Base-by-base conservation (phyloP, 2,329 filamentous ascomycete species). In the Ophiostoma triangulosporum region DNA sequence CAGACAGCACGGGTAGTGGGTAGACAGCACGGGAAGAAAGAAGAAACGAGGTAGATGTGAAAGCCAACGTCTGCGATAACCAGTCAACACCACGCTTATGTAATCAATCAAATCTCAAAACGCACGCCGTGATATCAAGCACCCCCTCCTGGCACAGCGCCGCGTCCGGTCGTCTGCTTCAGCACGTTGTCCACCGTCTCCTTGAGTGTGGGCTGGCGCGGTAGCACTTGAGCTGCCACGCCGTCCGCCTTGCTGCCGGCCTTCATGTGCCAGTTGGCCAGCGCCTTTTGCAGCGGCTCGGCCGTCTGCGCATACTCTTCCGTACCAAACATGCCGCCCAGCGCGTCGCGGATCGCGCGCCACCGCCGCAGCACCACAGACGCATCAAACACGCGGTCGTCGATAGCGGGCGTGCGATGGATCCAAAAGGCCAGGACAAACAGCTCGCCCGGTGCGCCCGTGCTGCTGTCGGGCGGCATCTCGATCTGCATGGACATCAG, bases 351-450 rank as follows among this genome's bases (percentile, higher is more conserved):
- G 9, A 64, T 58, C 45, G 61, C 60, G 22, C 60, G 57, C 70
- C 74, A 74, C 31, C 68, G 67, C 52, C 70, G 67, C 40, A 69
- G 62, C 7, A 77, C 73, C 27, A 62, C 54, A 14, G 35, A 52
- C 2, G 60, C 56, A 48, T 65, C 60, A 20, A 60, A 56, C 51
- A 45, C 46, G 17, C 29, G 29, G 20, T 29, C 51, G 20, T 45
- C 48, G 14, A 35, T 46, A 9, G 29, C 53, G 15, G 54, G 29
- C 11, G 31, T 48, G 48, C 57, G 72, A 63, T 79, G 74, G 55
- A 80, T 75, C 71, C 73, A 80, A 6, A 81, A 62, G 2, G 76
- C 77, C 49, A 79, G 60, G 3, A 76, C 70, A 56, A 48, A 33
- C 46, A 48, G n/a, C 17, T 70, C 70, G 32, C 57, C 61, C 11